These are phyloP conservation scores for Cutaneotrichosporon arboriforme DNA, from an alignment of 1,284 basidiomycete species.

Conservation along the genomic window DNA sequence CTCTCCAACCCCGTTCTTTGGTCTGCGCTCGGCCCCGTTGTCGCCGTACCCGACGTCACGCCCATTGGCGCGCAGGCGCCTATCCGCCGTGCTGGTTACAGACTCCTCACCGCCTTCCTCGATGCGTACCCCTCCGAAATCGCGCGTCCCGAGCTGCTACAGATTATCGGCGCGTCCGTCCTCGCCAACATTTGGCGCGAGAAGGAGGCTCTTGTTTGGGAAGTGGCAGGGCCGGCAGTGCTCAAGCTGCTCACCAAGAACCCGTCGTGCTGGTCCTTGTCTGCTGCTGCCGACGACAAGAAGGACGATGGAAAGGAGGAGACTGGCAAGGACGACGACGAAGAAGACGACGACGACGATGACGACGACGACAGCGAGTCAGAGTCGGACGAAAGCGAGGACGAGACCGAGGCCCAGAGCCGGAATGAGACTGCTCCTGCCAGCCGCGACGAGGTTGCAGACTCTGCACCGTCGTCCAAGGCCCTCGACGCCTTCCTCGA, in stretches of 20 bases:
- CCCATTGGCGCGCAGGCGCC: conserved; percentile 31
- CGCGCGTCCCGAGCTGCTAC: conserved; percentile 24
- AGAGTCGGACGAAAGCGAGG: conserved; percentile 41
- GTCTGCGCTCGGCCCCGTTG: conserved; percentile 25
- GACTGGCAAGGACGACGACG: conserved; percentile 21
- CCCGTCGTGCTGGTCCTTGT: conserved; percentile 59
- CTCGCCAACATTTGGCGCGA: conserved; percentile 74
- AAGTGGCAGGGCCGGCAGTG: conserved; percentile 63
- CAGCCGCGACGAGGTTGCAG: neutral
- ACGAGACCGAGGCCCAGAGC: conserved; percentile 21
- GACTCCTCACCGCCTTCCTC: conserved; percentile 28
- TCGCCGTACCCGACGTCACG: conserved; percentile 6
- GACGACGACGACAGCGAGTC: conserved; percentile 31
- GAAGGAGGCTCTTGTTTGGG: conserved; percentile 61
- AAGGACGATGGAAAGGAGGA: conserved; percentile 6
- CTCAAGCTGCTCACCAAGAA: conserved; percentile 65
- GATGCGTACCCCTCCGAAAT: conserved; percentile 29
- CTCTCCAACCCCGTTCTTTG: conserved; percentile 36
- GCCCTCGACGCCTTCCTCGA: conserved; percentile 56
- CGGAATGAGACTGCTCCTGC: neutral
- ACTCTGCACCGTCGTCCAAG: conserved; percentile 14
- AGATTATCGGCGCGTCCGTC: conserved; percentile 56
- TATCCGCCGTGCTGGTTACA: conserved; percentile 40
- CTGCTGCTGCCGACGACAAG: neutral
- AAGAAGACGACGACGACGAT: conserved; percentile 34